Conservation (phyloP, 116 monocot genomes). For the Trichopus zeylanicus region DNA sequence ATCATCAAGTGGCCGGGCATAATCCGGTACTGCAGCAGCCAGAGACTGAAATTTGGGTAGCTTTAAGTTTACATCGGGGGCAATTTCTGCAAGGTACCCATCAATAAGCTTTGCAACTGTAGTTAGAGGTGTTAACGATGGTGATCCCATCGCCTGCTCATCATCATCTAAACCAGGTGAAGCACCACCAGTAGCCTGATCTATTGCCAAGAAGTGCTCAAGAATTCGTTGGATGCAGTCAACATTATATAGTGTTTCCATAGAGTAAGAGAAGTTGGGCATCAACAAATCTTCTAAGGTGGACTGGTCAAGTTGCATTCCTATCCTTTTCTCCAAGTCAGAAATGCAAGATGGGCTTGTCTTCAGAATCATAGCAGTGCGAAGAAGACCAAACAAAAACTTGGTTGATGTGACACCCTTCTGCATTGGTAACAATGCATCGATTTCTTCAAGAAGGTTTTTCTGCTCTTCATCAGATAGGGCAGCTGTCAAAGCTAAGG, state of each 20-base stretch:
- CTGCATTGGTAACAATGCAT: constrained; percentile 37
- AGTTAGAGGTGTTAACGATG: constrained; percentile 45
- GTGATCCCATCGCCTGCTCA: constrained; percentile 32
- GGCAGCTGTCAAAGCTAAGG: constrained; percentile 8
- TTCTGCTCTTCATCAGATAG: constrained; percentile 60
- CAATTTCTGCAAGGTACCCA: constrained; percentile 68
- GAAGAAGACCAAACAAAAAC: constrained; percentile 58
- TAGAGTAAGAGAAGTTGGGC: constrained; percentile 51
- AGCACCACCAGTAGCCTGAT: constrained; percentile 36
- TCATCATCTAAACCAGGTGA: constrained; percentile 48
- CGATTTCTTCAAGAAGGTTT: constrained; percentile 55
- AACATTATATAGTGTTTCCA: constrained; percentile 72
- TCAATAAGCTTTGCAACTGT: constrained; percentile 69
- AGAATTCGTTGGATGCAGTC: constrained; percentile 65
- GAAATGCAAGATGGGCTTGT: constrained; percentile 40
- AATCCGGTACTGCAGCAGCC: constrained; percentile 56
- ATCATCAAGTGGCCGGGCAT: constrained; percentile 72
- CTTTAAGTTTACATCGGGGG: constrained; percentile 73
- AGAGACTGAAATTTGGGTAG: constrained; percentile 56
- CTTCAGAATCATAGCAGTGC: constrained; percentile 63
- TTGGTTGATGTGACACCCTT: constrained; percentile 57
- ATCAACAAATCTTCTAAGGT: constrained; percentile 67
- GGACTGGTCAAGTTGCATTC: constrained; percentile 72
- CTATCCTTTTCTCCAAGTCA: constrained; percentile 64
- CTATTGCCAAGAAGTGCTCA: constrained; percentile 61